Evolutionary conservation across 257 asterid genomes (phyloP).

Genomic region (Solanum medicagineum): DNA sequence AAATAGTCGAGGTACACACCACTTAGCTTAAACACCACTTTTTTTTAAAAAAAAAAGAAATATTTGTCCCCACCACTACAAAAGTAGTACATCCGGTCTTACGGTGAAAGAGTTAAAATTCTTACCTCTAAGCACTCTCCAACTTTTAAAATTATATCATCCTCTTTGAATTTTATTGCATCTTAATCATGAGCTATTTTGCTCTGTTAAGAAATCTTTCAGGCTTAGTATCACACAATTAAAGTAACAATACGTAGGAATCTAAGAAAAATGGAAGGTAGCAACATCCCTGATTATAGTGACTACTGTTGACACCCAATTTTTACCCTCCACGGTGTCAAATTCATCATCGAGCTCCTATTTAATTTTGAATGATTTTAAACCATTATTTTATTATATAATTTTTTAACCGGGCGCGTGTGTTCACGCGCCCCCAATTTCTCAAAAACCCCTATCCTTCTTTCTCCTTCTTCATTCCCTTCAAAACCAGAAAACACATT

Average conservation of each 20-base stretch:
- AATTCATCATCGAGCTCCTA: no score
- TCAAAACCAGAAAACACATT: no score
- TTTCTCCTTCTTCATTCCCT: no score
- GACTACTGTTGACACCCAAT: no score
- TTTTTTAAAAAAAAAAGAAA: not conserved
- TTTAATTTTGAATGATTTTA: no score
- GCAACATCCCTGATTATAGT: not conserved
- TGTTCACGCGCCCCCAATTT: no score
- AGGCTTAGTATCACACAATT: not conserved
- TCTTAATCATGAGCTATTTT: slow-evolving; percentile 60
- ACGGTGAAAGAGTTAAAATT: slow-evolving; percentile 7
- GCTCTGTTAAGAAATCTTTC: slow-evolving; percentile 31
- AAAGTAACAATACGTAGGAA: not conserved
- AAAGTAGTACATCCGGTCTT: not conserved
- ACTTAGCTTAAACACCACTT: not conserved
- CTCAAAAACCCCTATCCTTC: no score
- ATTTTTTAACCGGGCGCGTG: no score
- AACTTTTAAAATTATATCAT: slow-evolving; percentile 77
- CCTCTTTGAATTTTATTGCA: slow-evolving; percentile 51
- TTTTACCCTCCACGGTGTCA: no score
- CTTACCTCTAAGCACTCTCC: slow-evolving; percentile 94
- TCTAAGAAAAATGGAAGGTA: not conserved
- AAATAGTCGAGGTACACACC: not conserved
- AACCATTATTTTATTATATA: no score
- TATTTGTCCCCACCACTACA: not conserved